Evolutionary conservation across 805 yeast species (phyloP).

Genomic region (Teunomyces panamensis): DNA sequence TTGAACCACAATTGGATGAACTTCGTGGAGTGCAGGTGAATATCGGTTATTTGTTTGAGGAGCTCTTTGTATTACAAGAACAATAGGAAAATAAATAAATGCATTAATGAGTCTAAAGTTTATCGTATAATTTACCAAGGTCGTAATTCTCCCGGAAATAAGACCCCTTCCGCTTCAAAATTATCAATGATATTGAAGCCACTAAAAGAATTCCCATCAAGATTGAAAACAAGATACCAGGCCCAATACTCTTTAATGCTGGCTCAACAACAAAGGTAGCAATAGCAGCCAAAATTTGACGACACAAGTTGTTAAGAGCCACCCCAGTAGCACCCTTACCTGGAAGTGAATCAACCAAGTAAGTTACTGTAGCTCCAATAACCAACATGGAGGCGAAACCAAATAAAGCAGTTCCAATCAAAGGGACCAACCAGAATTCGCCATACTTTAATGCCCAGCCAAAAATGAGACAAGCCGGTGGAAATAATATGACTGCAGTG

Average conservation of each 20-base stretch:
- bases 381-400: slow-evolving; percentile 84
- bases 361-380: slow-evolving; percentile 77
- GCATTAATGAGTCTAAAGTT: slow-evolving; percentile 22
- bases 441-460: slow-evolving; percentile 79
- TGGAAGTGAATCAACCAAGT: slow-evolving; percentile 79
- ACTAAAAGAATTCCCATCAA: slow-evolving; percentile 55
- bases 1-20: slow-evolving; percentile 58
- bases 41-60: slow-evolving; percentile 65
- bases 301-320: slow-evolving; percentile 72
- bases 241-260: slow-evolving; percentile 59
- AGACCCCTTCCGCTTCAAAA: slow-evolving; percentile 56
- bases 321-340: slow-evolving; percentile 89
- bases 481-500: slow-evolving; percentile 59
- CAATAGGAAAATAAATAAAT: background rate
- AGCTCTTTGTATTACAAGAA: slow-evolving; percentile 19
- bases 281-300: slow-evolving; percentile 71
- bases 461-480: slow-evolving; percentile 64
- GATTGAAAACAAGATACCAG: slow-evolving; percentile 69
- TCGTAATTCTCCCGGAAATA: slow-evolving; percentile 63
- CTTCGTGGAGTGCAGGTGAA: slow-evolving; percentile 67
- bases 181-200: slow-evolving; percentile 38
- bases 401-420: slow-evolving; percentile 76
- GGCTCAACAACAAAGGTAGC: slow-evolving; percentile 79
- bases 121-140: slow-evolving; percentile 54
- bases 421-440: slow-evolving; percentile 73